phyloP scores from a whole-genome alignment of 768 basidiomycete genomes.

The Tricholoma matsutake region DNA sequence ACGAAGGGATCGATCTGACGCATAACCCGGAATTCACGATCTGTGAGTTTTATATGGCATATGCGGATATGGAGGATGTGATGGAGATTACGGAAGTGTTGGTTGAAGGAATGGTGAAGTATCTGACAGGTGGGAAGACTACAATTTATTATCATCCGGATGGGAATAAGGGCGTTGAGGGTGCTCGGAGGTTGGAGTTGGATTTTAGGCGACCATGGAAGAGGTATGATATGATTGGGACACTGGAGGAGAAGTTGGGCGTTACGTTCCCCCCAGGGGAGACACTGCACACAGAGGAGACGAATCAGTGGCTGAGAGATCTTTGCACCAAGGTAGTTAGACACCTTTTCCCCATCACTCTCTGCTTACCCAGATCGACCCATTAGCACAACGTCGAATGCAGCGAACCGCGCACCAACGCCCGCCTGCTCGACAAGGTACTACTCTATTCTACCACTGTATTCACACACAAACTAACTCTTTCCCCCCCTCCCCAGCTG shows the following conservation, averaged over 20 bases:
- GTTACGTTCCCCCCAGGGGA: constrained; percentile 94
- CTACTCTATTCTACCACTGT: background rate
- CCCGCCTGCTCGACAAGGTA: constrained; percentile 93
- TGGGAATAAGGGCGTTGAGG: constrained; percentile 77
- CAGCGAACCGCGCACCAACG: constrained; percentile 91
- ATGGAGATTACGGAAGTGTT: constrained; percentile 96
- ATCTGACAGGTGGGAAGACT: constrained; percentile 76
- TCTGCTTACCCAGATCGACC: background rate
- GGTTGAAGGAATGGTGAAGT: constrained; percentile 88
- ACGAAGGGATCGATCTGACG: constrained; percentile 97
- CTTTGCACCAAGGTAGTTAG: constrained; percentile 73
- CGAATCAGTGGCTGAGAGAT: constrained; percentile 85
- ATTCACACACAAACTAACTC: background rate
- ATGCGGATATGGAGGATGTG: constrained; percentile 97
- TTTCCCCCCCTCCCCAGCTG: constrained; percentile 47
- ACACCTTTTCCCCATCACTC: background rate
- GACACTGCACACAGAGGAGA: constrained; percentile 79
- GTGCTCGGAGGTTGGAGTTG: constrained; percentile 61
- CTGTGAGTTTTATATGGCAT: constrained; percentile 99
- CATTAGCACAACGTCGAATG: constrained; percentile 92
- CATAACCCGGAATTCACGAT: constrained; percentile 99
- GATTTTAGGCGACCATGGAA: constrained; percentile 97
- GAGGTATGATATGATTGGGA: constrained; percentile 97
- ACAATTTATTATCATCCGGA: constrained; percentile 88
- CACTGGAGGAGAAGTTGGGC: constrained; percentile 89